Percentiles rank a stretch among this genome's conserved stretches.
Evolutionary conservation across 805 yeast species (phyloP).

Genomic region (Candida anglica): DNA sequence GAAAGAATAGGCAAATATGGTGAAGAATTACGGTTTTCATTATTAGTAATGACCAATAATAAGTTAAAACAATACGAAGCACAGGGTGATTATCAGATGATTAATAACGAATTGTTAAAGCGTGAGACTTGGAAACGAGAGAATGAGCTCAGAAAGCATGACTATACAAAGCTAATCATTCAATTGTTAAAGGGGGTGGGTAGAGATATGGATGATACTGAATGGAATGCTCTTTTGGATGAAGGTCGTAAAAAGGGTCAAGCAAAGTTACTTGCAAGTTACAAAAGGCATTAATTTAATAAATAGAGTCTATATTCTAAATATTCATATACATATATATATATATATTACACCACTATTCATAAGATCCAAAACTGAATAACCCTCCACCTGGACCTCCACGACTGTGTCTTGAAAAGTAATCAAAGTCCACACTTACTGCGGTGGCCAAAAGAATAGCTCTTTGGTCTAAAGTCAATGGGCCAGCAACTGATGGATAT

Average conservation of each 20-base stretch:
- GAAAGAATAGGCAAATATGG: slow-evolving; percentile 45
- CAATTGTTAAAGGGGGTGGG: slow-evolving; percentile 42
- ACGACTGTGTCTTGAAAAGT: slow-evolving; percentile 86
- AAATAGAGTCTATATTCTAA: background rate
- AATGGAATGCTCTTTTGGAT: slow-evolving; percentile 30
- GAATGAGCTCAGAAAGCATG: slow-evolving; percentile 50
- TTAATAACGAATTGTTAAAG: slow-evolving; percentile 40
- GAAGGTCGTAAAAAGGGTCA: slow-evolving; percentile 19
- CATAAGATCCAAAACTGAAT: slow-evolving; percentile 26
- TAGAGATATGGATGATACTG: slow-evolving; percentile 27
- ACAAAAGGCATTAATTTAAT: background rate
- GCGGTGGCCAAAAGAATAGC: slow-evolving; percentile 86
- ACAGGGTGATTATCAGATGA: slow-evolving; percentile 36
- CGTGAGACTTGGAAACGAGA: slow-evolving; percentile 52
- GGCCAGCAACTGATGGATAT: slow-evolving; percentile 49
- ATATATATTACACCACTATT: slow-evolving; percentile 7
- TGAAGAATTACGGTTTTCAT: slow-evolving; percentile 53
- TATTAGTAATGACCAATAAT: slow-evolving; percentile 51
- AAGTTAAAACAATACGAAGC: slow-evolving; percentile 34
- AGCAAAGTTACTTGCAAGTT: background rate
- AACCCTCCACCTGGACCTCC: slow-evolving; percentile 45
- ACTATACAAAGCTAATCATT: slow-evolving; percentile 48
- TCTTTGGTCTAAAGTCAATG: slow-evolving; percentile 71
- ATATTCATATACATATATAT: background rate
- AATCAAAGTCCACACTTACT: slow-evolving; percentile 91